Evolutionary conservation across 192 early-diverging fungal genomes (phyloP).

Genomic region (Coemansia sp.): DNA sequence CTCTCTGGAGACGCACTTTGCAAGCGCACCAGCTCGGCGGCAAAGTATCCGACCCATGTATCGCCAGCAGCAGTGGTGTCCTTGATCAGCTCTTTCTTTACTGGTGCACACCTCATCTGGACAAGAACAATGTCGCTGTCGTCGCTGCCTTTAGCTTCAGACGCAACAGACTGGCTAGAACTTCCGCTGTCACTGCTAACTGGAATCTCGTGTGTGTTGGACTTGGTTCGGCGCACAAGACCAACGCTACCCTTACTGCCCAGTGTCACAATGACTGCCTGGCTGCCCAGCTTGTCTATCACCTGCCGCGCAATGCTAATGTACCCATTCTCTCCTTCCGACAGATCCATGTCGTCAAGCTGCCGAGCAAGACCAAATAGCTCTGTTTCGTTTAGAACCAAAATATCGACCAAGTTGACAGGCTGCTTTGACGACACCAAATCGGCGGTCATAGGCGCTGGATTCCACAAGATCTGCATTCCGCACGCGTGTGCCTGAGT

Average conservation of each 20-base stretch:
- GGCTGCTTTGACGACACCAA: slow-evolving; percentile 31
- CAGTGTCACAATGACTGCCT: slow-evolving; percentile 31
- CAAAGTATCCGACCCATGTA: too few relatives aligned
- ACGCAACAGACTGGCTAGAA: background rate
- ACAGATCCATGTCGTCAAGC: slow-evolving; percentile 9
- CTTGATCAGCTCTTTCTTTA: slow-evolving; percentile 20
- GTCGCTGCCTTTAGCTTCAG: background rate
- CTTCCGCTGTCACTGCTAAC: slow-evolving; percentile 6
- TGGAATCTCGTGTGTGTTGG: slow-evolving; percentile 21
- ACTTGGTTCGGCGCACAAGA: slow-evolving; percentile 17
- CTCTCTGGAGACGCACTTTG: slow-evolving; percentile 36
- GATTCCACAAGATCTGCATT: slow-evolving; percentile 78
- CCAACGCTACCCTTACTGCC: slow-evolving; percentile 29
- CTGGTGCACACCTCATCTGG: slow-evolving; percentile 21
- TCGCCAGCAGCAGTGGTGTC: too few relatives aligned
- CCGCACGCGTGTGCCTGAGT: slow-evolving; percentile 54
- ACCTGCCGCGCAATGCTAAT: slow-evolving; percentile 13
- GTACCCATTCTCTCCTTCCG: background rate
- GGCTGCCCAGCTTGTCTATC: slow-evolving; percentile 4
- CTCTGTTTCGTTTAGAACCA: slow-evolving; percentile 84
- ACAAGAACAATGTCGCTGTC: slow-evolving; percentile 12
- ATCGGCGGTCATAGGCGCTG: slow-evolving; percentile 67
- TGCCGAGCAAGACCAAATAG: slow-evolving; percentile 49
- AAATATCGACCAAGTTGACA: slow-evolving; percentile 64
- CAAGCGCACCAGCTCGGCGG: slow-evolving; percentile 29